Base-by-base conservation (phyloP, 2,329 filamentous ascomycete species). In the Colletotrichum sp. region DNA sequence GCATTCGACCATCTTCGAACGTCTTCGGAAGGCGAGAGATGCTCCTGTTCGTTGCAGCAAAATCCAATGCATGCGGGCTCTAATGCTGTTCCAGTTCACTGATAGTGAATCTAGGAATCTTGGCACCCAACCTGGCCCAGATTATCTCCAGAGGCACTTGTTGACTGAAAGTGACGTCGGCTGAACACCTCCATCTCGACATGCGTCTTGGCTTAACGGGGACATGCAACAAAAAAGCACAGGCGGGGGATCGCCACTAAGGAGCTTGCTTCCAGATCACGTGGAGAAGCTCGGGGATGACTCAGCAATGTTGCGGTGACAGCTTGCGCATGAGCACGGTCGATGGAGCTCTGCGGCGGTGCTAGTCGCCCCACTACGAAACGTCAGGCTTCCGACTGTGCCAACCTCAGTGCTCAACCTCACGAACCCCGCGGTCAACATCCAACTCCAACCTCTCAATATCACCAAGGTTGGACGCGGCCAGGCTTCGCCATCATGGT, bases 351-450 rank as follows among this genome's bases (percentile, higher is more conserved):
- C 32, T 75, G 59, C 69, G 71, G 75, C 69, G 71, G 65, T 77
- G 72, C 75, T 77, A 61, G 21, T 69, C 63, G 78, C 82, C 82
- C 83, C 82, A 79, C 78, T 76, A 72, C 69, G 76, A 81, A 80
- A 84, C 82, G 81, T 84, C 83, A 83, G 78, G 78, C 77, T 75
- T 77, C 79, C 78, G 82, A 79, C 80, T 81, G 75, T 78, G 78
- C 79, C 75, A 76, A 71, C 71, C 38, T 48, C 38, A 48, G 38
- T 48, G 38, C 38, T 48, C 38, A 48, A 48, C 38, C 71, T 76
- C 75, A 63, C 73, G 70, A 75, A 76, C 77, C 73, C 72, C 75
- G 71, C 76, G 73, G 69, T 56, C 73, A 75, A 73, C 34, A 69
- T 69, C 34, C 71, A 75, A 66, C 75, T 73, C 65, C 64, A 68